Conservation (phyloP, 805 yeast species). For the Lachancea waltii region DNA sequence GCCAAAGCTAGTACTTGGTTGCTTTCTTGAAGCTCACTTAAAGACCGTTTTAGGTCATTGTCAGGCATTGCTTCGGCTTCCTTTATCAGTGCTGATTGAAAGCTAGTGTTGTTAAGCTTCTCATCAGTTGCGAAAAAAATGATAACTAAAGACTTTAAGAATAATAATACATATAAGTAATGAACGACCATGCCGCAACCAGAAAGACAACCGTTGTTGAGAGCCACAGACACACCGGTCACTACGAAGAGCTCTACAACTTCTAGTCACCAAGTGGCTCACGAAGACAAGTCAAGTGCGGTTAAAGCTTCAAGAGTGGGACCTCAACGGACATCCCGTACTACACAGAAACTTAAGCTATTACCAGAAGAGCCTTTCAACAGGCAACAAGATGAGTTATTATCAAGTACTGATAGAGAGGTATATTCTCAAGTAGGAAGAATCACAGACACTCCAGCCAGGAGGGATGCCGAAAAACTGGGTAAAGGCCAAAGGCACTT, state of each 20-base stretch:
- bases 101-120: too few species aligned
- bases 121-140: too few species aligned
- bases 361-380: conserved; percentile 53
- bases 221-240: neutral
- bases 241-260: neutral
- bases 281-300: neutral
- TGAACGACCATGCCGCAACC: conserved; percentile 3
- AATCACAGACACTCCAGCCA: conserved; percentile 80
- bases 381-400: conserved; percentile 14
- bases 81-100: neutral
- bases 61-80: conserved; percentile 4
- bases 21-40: conserved; percentile 64
- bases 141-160: too few species aligned
- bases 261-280: neutral
- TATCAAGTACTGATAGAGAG: conserved; percentile 33
- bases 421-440: conserved; percentile 80
- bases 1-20: conserved; percentile 74
- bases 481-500: conserved; percentile 71
- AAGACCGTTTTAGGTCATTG: conserved; percentile 48
- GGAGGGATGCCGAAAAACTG: conserved; percentile 88
- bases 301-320: conserved; percentile 40
- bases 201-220: conserved; percentile 5
- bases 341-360: conserved; percentile 64
- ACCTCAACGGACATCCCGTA: conserved; percentile 68
- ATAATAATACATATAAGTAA: too few species aligned